phyloP scores from a whole-genome alignment of 2,329 filamentous ascomycete species.

The Xylariales sp. region DNA sequence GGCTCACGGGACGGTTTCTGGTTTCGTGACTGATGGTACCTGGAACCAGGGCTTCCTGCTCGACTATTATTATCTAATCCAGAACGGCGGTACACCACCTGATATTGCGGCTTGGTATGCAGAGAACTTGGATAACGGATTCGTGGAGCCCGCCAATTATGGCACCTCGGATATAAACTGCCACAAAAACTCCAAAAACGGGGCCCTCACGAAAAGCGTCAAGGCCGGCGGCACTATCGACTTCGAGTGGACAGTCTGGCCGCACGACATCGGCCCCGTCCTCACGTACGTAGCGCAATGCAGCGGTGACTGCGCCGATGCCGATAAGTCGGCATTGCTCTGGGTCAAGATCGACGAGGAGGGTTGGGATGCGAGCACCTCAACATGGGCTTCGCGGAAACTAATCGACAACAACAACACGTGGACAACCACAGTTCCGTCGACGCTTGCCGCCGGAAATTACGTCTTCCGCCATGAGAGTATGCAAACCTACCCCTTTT shows the following conservation, averaged over 20 bases:
- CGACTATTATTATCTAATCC: constrained; percentile 30
- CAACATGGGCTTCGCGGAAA: constrained; percentile 51
- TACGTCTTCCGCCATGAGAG: constrained; percentile 62
- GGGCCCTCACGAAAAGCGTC: constrained; percentile 38
- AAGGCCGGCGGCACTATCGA: constrained; percentile 47
- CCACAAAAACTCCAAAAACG: constrained; percentile 49
- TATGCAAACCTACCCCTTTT: constrained; percentile 12
- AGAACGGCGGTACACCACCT: constrained; percentile 19
- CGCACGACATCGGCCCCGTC: constrained; percentile 49
- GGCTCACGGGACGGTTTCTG: constrained; percentile 31
- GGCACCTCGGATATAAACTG: constrained; percentile 52
- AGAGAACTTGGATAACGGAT: constrained; percentile 53
- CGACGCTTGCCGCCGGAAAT: constrained; percentile 56
- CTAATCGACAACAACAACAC: constrained; percentile 61
- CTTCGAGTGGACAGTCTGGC: constrained; percentile 50
- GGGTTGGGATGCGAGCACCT: constrained; percentile 44
- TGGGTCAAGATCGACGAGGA: constrained; percentile 48
- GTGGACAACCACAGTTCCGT: constrained; percentile 58
- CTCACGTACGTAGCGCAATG: constrained; percentile 52
- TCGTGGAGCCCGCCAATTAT: constrained; percentile 51
- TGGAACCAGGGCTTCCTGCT: constrained; percentile 36
- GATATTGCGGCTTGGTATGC: constrained; percentile 43
- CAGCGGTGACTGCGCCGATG: constrained; percentile 18
- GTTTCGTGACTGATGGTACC: constrained; percentile 34
- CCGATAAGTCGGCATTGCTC: constrained; percentile 36